Percentiles rank a stretch among this genome's conserved stretches.
Evolutionary conservation across 768 basidiomycete species (phyloP).

Genomic region (Tephrocybe rancida): DNA sequence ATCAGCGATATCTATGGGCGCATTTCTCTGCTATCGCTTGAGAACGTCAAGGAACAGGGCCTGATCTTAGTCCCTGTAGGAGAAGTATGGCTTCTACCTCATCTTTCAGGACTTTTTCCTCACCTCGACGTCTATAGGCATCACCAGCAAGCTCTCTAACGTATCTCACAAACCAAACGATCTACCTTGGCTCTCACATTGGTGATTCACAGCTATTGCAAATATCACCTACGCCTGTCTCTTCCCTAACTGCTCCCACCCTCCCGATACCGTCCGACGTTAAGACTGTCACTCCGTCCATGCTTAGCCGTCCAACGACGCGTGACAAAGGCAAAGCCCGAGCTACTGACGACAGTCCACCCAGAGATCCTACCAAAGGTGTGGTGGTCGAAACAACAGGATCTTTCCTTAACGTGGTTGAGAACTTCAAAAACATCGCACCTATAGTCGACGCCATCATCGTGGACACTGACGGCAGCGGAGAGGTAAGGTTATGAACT

Average conservation of each 20-base stretch:
- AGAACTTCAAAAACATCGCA: constrained; percentile 74
- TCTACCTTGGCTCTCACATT: constrained; percentile 82
- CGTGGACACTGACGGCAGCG: constrained; percentile 70
- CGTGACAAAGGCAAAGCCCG: constrained; percentile 44
- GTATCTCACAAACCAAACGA: constrained; percentile 66
- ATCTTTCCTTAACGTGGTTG: constrained; percentile 60
- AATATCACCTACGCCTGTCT: constrained; percentile 51
- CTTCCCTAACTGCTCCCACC: constrained; percentile 40
- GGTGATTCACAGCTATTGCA: constrained; percentile 81
- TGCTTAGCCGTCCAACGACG: constrained; percentile 28
- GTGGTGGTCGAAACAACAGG: constrained; percentile 54
- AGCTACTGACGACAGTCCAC: constrained; percentile 32
- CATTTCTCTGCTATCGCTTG: constrained; percentile 64
- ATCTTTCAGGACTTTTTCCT: not conserved
- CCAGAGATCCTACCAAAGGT: constrained; percentile 42
- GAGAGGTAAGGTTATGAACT: constrained; percentile 50
- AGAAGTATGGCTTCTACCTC: constrained; percentile 47
- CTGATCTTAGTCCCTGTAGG: constrained; percentile 69
- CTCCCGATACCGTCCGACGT: constrained; percentile 56
- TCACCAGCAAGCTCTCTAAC: constrained; percentile 74
- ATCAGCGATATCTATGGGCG: constrained; percentile 75
- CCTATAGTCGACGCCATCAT: constrained; percentile 84
- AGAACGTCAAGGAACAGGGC: constrained; percentile 41
- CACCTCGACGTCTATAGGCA: constrained; percentile 42
- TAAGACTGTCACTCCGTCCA: constrained; percentile 37